Base-by-base conservation (phyloP, 139 green algal genomes). In the Pycnococcus provasolii region DNA sequence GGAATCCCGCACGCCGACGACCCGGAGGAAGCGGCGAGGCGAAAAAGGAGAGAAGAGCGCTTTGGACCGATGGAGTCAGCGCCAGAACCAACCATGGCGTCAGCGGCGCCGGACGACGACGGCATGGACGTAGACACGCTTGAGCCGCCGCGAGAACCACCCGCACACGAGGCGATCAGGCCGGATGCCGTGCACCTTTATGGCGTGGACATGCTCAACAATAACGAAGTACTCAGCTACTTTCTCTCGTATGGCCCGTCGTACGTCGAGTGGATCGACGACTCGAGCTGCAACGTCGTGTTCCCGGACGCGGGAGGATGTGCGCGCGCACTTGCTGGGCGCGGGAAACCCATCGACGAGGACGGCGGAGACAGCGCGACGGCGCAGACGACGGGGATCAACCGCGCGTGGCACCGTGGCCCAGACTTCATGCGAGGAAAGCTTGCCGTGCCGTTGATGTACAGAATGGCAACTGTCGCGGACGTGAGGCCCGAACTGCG, bases 251-350 rank as follows among this genome's bases (percentile, higher is more conserved):
- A 68, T 15, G 48, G 41, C 4, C 62, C 62, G 41, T n/a, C 45
- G 43, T 68, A 53, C 62, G 62, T 68, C 13, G 62, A 68, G 62
- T 68, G 62, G 62, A 68, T 68, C 62, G 57, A 68, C 62, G 62
- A 68, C 45, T 68, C 62, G 5, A 42, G 4, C 4, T 68, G 62
- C 42, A 68, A 68, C 62, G 62, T 68, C 39, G 39, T 62, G 9
- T 68, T 68, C 45, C 9, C 42, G 39, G 62, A 68, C 45, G 42
- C 42, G 42, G 39, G 44, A 11, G 57, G 43, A 9, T 42, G 43
- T 15, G 40, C 40, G 62, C 62, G 62, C 4, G 62, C 51, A 3
- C 42, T 68, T 37, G 39, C 39, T 41, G 45, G 40, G 37, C 42
- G 45, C 8, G 62, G 62, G 4, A 47, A 53, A n/a, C 39, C 62